These are phyloP conservation scores for Fusarium equiseti DNA, from an alignment of 2,329 filamentous ascomycete genomes.

Conservation along the genomic window DNA sequence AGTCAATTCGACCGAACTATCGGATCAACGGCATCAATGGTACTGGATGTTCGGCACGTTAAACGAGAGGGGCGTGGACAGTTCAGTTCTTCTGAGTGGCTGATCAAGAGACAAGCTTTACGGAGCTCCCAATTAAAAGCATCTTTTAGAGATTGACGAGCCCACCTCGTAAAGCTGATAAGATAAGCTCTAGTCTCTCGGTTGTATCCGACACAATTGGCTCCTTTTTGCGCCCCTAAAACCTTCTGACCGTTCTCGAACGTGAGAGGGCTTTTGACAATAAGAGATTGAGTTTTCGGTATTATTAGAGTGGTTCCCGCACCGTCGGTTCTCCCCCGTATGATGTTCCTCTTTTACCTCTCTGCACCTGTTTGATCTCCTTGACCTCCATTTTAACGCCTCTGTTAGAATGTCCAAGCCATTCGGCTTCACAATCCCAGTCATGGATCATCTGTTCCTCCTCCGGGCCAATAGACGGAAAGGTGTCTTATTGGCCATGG, in stretches of 20 bases:
- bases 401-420: not conserved
- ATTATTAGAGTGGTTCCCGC: not conserved
- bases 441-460: conserved; percentile 7
- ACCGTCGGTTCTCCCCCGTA: not conserved
- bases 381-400: not conserved
- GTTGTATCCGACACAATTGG: not conserved
- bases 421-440: not conserved
- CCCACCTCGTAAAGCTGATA: not conserved
- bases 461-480: conserved; percentile 12
- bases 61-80: not conserved
- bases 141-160: not conserved
- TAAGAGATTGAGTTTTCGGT: not conserved
- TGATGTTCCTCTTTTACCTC: not conserved
- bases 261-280: not conserved
- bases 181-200: not conserved
- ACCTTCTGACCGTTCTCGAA: not conserved
- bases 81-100: not conserved
- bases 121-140: not conserved
- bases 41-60: not conserved
- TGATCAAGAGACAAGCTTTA: not conserved
- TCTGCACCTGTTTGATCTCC: not conserved
- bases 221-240: not conserved
- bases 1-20: not conserved
- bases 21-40: not conserved
- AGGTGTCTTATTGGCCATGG: conserved; percentile 17